phyloP scores from a whole-genome alignment of 768 basidiomycete species.

The Kwoniella botswanensis region DNA sequence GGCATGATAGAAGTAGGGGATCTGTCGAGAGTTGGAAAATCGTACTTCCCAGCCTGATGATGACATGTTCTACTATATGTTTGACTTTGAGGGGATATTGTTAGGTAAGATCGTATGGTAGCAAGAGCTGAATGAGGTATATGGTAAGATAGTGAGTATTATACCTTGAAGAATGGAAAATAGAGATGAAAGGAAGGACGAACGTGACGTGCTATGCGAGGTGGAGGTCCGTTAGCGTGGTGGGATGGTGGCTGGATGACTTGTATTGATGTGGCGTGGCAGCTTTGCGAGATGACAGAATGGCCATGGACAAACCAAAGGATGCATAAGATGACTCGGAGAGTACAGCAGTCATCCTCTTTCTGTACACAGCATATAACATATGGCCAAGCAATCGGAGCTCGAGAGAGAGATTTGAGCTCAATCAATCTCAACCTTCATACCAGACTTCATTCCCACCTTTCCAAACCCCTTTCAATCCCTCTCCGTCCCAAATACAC shows the following conservation, averaged over 20 bases:
- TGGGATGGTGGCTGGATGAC: constrained; percentile 4
- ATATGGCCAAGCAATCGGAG: too few species aligned
- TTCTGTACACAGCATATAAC: too few species aligned
- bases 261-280: constrained; percentile 4
- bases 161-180: background rate
- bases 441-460: constrained; percentile 70
- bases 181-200: background rate
- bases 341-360: too few species aligned
- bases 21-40: constrained; percentile 73
- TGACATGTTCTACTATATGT: constrained; percentile 1
- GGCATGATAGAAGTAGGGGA: constrained; percentile 88
- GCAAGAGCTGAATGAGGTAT: background rate
- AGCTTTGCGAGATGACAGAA: background rate
- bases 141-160: background rate
- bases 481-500: constrained; percentile 67
- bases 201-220: background rate
- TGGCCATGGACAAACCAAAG: background rate
- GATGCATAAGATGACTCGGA: too few species aligned
- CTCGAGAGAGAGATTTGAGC: background rate
- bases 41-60: constrained; percentile 77
- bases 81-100: background rate
- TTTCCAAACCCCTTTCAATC: constrained; percentile 59
- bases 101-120: too few species aligned
- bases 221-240: background rate
- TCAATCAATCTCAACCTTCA: background rate